phyloP scores from a whole-genome alignment of 306 rosid species.

The Quercus gilva region DNA sequence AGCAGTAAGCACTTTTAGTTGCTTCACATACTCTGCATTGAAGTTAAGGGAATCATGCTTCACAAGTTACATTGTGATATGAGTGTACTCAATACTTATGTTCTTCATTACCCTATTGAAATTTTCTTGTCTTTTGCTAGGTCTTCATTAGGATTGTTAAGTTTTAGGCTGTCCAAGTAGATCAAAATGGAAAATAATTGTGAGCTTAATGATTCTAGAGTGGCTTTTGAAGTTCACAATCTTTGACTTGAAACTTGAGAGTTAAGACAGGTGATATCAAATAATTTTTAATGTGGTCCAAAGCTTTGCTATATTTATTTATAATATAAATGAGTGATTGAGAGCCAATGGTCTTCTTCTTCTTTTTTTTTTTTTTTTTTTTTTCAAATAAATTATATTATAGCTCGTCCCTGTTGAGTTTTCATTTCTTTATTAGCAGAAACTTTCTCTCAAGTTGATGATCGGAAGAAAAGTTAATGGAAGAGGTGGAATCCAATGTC shows the following conservation, averaged over 20 bases:
- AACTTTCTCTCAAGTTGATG: background rate
- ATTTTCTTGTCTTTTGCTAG: background rate
- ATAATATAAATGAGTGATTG: background rate
- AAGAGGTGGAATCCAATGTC: constrained; percentile 24
- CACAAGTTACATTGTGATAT: constrained; percentile 18
- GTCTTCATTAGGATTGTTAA: too few relatives aligned
- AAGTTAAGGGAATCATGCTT: constrained; percentile 22
- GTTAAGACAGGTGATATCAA: constrained; percentile 22
- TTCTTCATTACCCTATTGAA: background rate
- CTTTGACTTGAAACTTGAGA: constrained; percentile 41
- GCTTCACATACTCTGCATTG: background rate
- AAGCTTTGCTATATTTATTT: background rate
- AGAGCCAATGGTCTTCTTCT: background rate
- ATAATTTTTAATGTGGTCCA: background rate
- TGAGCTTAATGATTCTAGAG: constrained; percentile 25
- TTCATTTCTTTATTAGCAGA: too few relatives aligned
- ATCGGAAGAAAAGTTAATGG: background rate
- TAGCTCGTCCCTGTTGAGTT: too few relatives aligned
- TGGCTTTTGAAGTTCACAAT: constrained; percentile 19
- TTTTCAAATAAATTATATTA: too few relatives aligned
- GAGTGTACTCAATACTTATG: constrained; percentile 26
- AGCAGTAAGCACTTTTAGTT: background rate
- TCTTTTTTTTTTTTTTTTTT: too few relatives aligned
- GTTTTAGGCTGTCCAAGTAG: background rate
- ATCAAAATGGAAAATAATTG: constrained; percentile 10